Evolutionary conservation across 2,329 filamentous ascomycete species (phyloP).

Genomic region (Neonectria ditissima): DNA sequence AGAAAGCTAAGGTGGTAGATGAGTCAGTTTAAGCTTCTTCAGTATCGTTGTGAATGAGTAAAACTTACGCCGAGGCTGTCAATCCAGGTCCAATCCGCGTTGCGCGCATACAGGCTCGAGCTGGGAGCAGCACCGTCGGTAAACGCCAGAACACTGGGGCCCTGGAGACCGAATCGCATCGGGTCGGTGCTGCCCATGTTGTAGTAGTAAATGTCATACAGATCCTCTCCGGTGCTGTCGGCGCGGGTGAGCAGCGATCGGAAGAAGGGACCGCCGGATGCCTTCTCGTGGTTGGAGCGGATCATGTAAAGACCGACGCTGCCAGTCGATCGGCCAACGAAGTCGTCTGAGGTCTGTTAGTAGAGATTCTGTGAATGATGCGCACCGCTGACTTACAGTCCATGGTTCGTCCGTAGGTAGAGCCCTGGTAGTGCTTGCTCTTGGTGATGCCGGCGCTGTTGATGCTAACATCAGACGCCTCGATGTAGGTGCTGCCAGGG

Average conservation of each 20-base stretch:
- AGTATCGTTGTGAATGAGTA: fast-evolving
- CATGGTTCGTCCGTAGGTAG: slow-evolving; percentile 52
- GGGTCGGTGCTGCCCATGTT: slow-evolving; percentile 57
- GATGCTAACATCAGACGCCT: slow-evolving; percentile 46
- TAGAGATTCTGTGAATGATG: fast-evolving
- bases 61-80: slow-evolving; percentile 45
- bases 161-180: slow-evolving; percentile 56
- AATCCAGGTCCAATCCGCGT: slow-evolving; percentile 51
- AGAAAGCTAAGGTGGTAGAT: slow-evolving; percentile 35
- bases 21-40: not conserved
- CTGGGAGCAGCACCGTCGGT: slow-evolving; percentile 53
- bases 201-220: slow-evolving; percentile 59
- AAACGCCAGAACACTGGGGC: slow-evolving; percentile 54
- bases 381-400: slow-evolving; percentile 36
- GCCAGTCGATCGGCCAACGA: slow-evolving; percentile 51
- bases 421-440: slow-evolving; percentile 55
- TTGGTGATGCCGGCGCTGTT: slow-evolving; percentile 49
- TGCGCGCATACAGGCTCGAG: slow-evolving; percentile 50
- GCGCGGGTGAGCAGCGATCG: slow-evolving; percentile 53
- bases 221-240: slow-evolving; percentile 50
- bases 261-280: slow-evolving; percentile 55
- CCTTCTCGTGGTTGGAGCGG: slow-evolving; percentile 56
- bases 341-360: slow-evolving; percentile 48
- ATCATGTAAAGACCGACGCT: slow-evolving; percentile 54
- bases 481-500: slow-evolving; percentile 49